These are phyloP conservation scores for Talaromyces adpressus DNA, from an alignment of 495 filamentous ascomycete genomes.

Conservation along the genomic window DNA sequence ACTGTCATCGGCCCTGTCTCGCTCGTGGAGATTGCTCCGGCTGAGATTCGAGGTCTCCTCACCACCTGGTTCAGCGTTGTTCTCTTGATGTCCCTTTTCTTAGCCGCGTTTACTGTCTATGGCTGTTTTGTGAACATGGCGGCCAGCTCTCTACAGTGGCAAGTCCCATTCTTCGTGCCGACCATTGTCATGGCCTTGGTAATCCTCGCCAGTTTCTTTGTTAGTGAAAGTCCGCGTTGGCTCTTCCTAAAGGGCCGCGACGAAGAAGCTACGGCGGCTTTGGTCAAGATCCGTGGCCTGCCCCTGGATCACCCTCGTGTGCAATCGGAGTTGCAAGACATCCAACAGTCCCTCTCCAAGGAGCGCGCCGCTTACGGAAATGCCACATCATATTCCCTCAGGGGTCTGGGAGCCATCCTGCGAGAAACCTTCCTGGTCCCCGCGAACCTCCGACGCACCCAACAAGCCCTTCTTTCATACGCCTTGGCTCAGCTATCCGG, in stretches of 20 bases:
- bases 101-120: constrained; percentile 9
- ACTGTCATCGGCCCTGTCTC: neutral
- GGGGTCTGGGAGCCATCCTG: neutral
- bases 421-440: constrained; percentile 13
- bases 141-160: constrained; percentile 11
- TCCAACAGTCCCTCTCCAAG: neutral
- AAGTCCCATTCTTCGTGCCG: constrained; percentile 8
- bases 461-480: constrained; percentile 11
- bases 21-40: constrained; percentile 15
- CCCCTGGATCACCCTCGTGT: constrained; percentile 46
- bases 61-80: constrained; percentile 13
- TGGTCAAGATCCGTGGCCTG: constrained; percentile 53
- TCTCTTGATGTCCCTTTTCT: constrained; percentile 4
- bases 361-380: constrained; percentile 3
- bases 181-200: constrained; percentile 32
- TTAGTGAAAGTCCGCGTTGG: constrained; percentile 61
- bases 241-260: constrained; percentile 53
- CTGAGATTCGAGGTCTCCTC: constrained; percentile 11
- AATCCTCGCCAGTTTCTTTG: constrained; percentile 47
- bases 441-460: constrained; percentile 13
- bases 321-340: constrained; percentile 30
- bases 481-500: constrained; percentile 16
- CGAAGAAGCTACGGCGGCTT: constrained; percentile 46
- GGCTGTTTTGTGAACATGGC: constrained; percentile 7
- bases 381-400: constrained; percentile 1